These are phyloP conservation scores for Leucocoprinus birnbaumii DNA, from an alignment of 768 basidiomycete species.

Conservation along the genomic window DNA sequence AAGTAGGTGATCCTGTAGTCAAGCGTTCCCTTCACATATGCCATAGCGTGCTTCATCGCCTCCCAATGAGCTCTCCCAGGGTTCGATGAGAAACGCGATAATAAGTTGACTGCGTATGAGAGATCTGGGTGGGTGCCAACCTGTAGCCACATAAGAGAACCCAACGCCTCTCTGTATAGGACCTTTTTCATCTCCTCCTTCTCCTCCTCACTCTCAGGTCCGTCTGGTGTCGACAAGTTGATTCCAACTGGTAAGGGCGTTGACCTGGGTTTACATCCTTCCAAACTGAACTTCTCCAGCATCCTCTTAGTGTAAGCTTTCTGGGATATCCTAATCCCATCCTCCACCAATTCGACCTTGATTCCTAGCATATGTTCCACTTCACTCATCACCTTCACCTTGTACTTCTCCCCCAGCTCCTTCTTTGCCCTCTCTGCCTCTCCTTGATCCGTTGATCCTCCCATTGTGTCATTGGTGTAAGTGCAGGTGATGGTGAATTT, in stretches of 20 bases:
- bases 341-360: too few species aligned
- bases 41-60: slow-evolving; percentile 13
- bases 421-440: too few species aligned
- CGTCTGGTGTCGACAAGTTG: background rate
- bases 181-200: background rate
- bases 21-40: slow-evolving; percentile 17
- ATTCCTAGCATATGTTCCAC: too few species aligned
- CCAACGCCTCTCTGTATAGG: slow-evolving; percentile 1
- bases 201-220: background rate
- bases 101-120: background rate
- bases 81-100: slow-evolving; percentile 14
- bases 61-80: slow-evolving; percentile 14
- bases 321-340: too few species aligned
- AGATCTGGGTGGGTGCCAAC: slow-evolving; percentile 10
- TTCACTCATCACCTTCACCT: too few species aligned
- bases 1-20: background rate
- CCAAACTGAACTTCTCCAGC: slow-evolving; percentile 10
- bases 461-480: too few species aligned
- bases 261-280: slow-evolving; percentile 16
- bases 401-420: too few species aligned
- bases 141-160: slow-evolving; percentile 1
- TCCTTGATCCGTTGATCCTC: too few species aligned
- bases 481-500: too few species aligned
- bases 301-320: too few species aligned
- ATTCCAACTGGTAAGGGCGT: slow-evolving; percentile 21